Percentiles rank a stretch among this genome's conserved stretches.
Evolutionary conservation across 2,329 filamentous ascomycete genomes (phyloP).

Genomic region (Lasiodiplodia sp.): DNA sequence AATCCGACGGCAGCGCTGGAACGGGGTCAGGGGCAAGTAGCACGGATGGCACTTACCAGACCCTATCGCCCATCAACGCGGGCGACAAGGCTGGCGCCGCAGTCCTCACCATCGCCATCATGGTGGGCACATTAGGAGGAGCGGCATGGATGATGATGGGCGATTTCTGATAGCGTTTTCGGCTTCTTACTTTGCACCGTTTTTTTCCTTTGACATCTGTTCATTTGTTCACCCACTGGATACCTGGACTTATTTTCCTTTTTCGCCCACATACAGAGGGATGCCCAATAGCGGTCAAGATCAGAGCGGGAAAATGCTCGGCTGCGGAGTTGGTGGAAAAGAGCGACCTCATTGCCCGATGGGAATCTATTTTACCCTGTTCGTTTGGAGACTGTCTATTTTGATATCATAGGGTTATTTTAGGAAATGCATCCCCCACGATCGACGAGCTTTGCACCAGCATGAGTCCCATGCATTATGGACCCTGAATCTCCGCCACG

Average conservation of each 20-base stretch:
- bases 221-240: slow-evolving; percentile 16
- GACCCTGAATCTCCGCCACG: slow-evolving; percentile 4
- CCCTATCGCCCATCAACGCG: slow-evolving; percentile 41
- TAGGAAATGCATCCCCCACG: slow-evolving; percentile 17
- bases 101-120: slow-evolving; percentile 32
- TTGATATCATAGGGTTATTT: slow-evolving; percentile 20
- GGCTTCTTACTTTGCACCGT: slow-evolving; percentile 2
- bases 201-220: slow-evolving; percentile 14
- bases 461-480: slow-evolving; percentile 4
- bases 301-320: slow-evolving; percentile 3
- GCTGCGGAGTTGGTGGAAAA: slow-evolving; percentile 23
- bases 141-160: slow-evolving; percentile 37
- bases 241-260: slow-evolving; percentile 21
- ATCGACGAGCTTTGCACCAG: slow-evolving; percentile 12
- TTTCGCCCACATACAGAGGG: slow-evolving; percentile 8
- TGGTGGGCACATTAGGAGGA: slow-evolving; percentile 21
- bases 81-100: slow-evolving; percentile 52
- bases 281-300: slow-evolving; percentile 5
- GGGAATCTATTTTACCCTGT: slow-evolving; percentile 9
- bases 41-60: slow-evolving; percentile 30
- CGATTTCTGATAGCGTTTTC: slow-evolving; percentile 21
- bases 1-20: slow-evolving; percentile 52
- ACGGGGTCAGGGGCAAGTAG: slow-evolving; percentile 35
- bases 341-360: slow-evolving; percentile 3
- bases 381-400: slow-evolving; percentile 10